Evolutionary conservation across 257 asterid species (phyloP).

Genomic region (Hygrophila difformis): DNA sequence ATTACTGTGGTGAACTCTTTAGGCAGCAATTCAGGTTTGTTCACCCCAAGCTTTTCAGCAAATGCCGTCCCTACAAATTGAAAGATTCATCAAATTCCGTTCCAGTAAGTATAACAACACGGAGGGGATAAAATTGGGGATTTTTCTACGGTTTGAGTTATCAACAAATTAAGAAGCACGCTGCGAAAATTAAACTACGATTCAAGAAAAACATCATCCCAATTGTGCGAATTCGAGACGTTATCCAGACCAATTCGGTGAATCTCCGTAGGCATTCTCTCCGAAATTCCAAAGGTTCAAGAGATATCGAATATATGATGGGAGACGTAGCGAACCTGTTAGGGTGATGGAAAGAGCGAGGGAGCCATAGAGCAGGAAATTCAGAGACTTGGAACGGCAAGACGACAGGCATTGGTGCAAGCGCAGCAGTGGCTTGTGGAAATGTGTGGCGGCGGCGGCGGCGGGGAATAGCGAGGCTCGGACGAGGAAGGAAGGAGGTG

Average conservation of each 20-base stretch:
- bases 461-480: constrained; percentile 26
- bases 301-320: too few relatives aligned
- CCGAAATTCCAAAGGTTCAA: too few relatives aligned
- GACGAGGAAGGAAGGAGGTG: constrained; percentile 5
- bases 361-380: constrained; percentile 52
- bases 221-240: too few relatives aligned
- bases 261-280: too few relatives aligned
- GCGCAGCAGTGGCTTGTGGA: constrained; percentile 12
- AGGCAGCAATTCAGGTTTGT: constrained; percentile 92
- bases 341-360: constrained; percentile 62
- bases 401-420: constrained; percentile 33
- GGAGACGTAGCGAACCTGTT: constrained; percentile 35
- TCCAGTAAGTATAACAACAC: background rate
- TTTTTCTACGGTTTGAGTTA: too few relatives aligned
- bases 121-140: too few relatives aligned
- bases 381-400: constrained; percentile 42
- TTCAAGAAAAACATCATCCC: too few relatives aligned
- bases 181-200: too few relatives aligned
- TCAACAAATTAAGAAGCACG: too few relatives aligned
- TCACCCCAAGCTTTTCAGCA: constrained; percentile 74
- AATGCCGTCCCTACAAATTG: constrained; percentile 61
- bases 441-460: constrained; percentile 5
- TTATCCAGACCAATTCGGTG: too few relatives aligned
- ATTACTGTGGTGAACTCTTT: constrained; percentile 57
- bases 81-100: background rate